These are phyloP conservation scores for Pseudocercospora crystallina DNA, from an alignment of 2,329 filamentous ascomycete genomes.

Conservation along the genomic window DNA sequence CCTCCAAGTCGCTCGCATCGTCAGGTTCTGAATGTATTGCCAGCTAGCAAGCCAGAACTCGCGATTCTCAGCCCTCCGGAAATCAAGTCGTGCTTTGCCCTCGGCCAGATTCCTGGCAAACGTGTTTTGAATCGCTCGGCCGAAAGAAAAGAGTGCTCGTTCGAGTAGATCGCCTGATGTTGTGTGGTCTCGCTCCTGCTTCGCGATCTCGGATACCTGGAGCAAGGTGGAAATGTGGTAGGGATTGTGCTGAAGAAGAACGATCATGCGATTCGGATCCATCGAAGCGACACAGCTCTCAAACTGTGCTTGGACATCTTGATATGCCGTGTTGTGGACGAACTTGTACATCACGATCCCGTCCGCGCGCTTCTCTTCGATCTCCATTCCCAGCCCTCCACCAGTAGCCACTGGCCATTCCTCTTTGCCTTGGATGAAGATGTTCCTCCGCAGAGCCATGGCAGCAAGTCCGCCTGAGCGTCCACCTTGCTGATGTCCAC, in stretches of 20 bases:
- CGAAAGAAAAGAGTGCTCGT: slow-evolving; percentile 87
- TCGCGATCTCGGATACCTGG: slow-evolving; percentile 87
- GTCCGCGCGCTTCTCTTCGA: slow-evolving; percentile 55
- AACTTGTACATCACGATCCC: slow-evolving; percentile 74
- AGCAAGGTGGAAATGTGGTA: slow-evolving; percentile 94
- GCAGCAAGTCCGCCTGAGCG: slow-evolving; percentile 65
- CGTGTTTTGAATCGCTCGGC: slow-evolving; percentile 79
- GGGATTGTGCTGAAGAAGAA: slow-evolving; percentile 70
- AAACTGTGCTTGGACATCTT: slow-evolving; percentile 73
- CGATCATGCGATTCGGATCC: slow-evolving; percentile 80
- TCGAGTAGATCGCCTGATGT: slow-evolving; percentile 85
- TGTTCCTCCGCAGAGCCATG: slow-evolving; percentile 71
- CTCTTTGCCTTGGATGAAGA: slow-evolving; percentile 83
- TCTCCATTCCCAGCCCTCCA: slow-evolving; percentile 80
- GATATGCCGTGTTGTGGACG: slow-evolving; percentile 72
- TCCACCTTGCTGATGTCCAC: slow-evolving; percentile 53
- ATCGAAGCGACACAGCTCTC: slow-evolving; percentile 75
- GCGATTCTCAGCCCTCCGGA: slow-evolving; percentile 78
- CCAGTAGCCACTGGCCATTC: slow-evolving; percentile 79
- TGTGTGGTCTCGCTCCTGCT: slow-evolving; percentile 85
- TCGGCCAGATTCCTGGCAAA: slow-evolving; percentile 74
- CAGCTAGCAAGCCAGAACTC: slow-evolving; percentile 90
- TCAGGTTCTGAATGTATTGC: slow-evolving; percentile 81
- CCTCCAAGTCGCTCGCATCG: slow-evolving; percentile 88
- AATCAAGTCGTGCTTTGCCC: slow-evolving; percentile 79